A percentile compares a stretch with the other conserved stretches of the same genome.
These are phyloP conservation scores for Quercus lobata DNA, from an alignment of 331 rosid genomes.

Conservation along the genomic window DNA sequence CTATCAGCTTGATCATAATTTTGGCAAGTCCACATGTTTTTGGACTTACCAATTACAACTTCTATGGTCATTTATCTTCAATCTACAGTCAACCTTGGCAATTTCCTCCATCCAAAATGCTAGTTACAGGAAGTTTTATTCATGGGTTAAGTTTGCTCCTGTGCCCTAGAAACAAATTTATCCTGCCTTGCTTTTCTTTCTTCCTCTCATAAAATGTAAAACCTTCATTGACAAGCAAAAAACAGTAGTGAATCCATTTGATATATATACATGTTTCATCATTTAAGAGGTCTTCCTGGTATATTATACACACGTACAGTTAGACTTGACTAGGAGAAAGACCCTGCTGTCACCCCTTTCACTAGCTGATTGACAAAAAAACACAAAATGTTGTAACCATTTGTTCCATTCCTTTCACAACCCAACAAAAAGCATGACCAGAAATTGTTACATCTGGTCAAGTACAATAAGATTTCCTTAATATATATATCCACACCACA, in stretches of 20 bases:
- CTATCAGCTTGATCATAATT: slow-evolving; percentile 1
- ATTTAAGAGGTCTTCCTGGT: background rate
- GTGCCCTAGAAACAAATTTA: background rate
- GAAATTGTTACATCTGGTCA: background rate
- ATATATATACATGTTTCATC: background rate
- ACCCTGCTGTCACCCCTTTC: background rate
- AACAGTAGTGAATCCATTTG: background rate
- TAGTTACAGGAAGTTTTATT: slow-evolving; percentile 87
- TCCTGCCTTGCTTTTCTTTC: background rate
- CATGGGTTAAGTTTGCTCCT: slow-evolving; percentile 67
- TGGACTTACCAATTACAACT: slow-evolving; percentile 41
- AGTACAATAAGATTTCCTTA: background rate
- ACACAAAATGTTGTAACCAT: background rate
- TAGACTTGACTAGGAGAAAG: background rate
- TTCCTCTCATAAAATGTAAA: background rate
- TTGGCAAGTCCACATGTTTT: slow-evolving; percentile 11
- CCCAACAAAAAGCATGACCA: background rate
- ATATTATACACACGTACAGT: background rate
- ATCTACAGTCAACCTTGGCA: slow-evolving; percentile 94
- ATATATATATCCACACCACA: background rate
- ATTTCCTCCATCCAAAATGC: slow-evolving; percentile 93
- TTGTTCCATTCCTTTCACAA: background rate
- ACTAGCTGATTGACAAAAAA: background rate
- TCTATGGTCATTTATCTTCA: slow-evolving; percentile 94
- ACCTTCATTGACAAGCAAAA: background rate